Percentiles rank a stretch among this genome's conserved stretches.
phyloP scores from a whole-genome alignment of 805 yeast genomes.

The Yamadazyma laniorum region DNA sequence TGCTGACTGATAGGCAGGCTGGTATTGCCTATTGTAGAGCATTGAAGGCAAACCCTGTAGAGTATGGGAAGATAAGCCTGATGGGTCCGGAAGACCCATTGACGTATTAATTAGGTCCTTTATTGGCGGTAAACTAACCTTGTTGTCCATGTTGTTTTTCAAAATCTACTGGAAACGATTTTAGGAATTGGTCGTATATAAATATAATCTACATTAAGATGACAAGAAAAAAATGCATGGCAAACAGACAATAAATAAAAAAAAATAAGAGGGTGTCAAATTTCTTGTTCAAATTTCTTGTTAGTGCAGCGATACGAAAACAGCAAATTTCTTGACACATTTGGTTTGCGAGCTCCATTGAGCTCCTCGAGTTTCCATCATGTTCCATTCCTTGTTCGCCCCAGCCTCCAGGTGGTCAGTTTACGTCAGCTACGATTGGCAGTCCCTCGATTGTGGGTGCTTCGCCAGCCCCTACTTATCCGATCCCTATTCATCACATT shows the following conservation, averaged over 20 bases:
- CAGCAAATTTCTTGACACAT: conserved; percentile 7
- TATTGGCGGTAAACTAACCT: conserved; percentile 41
- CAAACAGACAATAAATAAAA: conserved; percentile 1
- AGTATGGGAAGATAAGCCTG: not conserved
- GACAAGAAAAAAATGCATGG: conserved; percentile 4
- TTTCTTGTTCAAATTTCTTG: conserved; percentile 11
- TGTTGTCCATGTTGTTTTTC: conserved; percentile 17
- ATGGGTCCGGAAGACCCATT: not conserved
- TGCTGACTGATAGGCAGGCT: not conserved
- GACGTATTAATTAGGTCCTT: conserved; percentile 32
- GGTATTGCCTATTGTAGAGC: not conserved
- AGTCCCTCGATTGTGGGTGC: no score
- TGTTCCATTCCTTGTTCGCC: no score
- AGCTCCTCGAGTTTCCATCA: no score
- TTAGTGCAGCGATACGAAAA: conserved; percentile 3
- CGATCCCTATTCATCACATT: no score
- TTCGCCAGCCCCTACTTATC: no score
- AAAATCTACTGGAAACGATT: no score
- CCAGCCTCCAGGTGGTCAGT: no score
- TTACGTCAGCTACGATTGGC: no score
- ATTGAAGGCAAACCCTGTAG: not conserved
- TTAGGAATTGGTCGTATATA: no score
- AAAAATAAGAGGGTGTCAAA: conserved; percentile 11
- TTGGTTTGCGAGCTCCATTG: no score
- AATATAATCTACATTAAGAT: no score